phyloP scores from a whole-genome alignment of 2,329 filamentous ascomycete genomes.

The Sporothrix schenckii region DNA sequence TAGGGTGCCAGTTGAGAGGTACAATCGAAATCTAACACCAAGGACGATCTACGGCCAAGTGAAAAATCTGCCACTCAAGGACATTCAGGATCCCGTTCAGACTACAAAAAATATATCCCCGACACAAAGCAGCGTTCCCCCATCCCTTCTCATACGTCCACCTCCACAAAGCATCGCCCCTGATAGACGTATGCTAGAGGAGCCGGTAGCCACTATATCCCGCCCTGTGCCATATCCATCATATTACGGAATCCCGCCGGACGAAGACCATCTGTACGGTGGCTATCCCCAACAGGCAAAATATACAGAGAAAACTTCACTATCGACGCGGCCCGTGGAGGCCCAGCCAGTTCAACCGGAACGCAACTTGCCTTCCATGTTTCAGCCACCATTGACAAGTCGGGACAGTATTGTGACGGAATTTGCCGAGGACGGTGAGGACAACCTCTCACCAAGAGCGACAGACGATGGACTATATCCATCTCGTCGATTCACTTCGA shows the following conservation, averaged over 20 bases:
- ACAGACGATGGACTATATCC: background rate
- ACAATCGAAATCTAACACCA: background rate
- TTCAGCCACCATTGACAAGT: constrained; percentile 27
- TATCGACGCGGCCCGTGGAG: background rate
- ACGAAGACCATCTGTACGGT: background rate
- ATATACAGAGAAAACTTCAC: constrained; percentile 28
- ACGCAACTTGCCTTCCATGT: background rate
- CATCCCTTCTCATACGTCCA: background rate
- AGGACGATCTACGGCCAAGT: background rate
- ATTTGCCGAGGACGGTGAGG: constrained; percentile 56
- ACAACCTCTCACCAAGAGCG: constrained; percentile 27
- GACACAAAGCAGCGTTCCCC: background rate
- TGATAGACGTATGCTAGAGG: background rate
- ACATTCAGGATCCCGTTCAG: background rate
- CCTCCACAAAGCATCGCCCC: background rate
- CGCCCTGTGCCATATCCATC: background rate
- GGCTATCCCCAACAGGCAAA: background rate
- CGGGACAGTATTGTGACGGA: constrained; percentile 54
- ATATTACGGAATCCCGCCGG: constrained; percentile 12
- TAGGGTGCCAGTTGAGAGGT: background rate
- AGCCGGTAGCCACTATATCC: background rate
- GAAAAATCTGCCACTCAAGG: background rate
- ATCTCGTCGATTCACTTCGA: background rate
- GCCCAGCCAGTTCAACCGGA: background rate
- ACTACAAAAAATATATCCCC: background rate